phyloP scores from a whole-genome alignment of 768 basidiomycete species.

The Tephrocybe sp. region DNA sequence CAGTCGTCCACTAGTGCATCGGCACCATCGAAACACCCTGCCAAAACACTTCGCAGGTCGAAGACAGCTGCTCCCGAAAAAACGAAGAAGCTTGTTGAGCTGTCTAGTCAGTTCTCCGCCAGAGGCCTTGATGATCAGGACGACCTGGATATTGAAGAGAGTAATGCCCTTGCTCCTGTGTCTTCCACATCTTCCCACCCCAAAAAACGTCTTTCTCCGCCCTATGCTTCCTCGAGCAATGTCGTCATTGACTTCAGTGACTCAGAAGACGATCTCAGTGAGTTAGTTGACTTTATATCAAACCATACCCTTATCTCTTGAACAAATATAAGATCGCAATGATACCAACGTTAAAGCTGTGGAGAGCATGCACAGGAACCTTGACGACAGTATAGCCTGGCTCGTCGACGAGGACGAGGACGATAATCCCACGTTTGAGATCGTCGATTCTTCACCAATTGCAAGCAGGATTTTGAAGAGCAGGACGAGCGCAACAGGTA shows the following conservation, averaged over 20 bases:
- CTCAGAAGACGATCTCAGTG: constrained; percentile 7
- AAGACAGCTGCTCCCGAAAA: constrained; percentile 35
- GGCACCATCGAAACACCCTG: constrained; percentile 23
- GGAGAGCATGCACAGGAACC: not conserved
- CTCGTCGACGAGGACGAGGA: constrained; percentile 65
- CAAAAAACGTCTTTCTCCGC: not conserved
- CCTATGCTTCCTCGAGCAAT: not conserved
- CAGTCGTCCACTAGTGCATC: constrained; percentile 35
- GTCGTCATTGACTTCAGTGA: constrained; percentile 13
- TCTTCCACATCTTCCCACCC: constrained; percentile 3
- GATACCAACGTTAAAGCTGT: not conserved
- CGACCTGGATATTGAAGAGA: constrained; percentile 53
- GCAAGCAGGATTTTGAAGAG: constrained; percentile 6
- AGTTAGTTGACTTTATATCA: not conserved
- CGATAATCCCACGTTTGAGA: constrained; percentile 53
- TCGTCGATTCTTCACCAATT: constrained; percentile 50
- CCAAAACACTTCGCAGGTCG: constrained; percentile 42
- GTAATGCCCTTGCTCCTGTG: constrained; percentile 21
- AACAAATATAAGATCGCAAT: no score
- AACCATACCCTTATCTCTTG: not conserved
- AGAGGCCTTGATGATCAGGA: constrained; percentile 51
- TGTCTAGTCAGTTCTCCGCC: constrained; percentile 38
- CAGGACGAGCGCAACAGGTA: not conserved
- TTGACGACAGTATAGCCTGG: constrained; percentile 53
- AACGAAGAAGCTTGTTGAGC: constrained; percentile 18